These are phyloP conservation scores for Delphinella strobiligena DNA, from an alignment of 2,329 filamentous ascomycete species.

Conservation along the genomic window DNA sequence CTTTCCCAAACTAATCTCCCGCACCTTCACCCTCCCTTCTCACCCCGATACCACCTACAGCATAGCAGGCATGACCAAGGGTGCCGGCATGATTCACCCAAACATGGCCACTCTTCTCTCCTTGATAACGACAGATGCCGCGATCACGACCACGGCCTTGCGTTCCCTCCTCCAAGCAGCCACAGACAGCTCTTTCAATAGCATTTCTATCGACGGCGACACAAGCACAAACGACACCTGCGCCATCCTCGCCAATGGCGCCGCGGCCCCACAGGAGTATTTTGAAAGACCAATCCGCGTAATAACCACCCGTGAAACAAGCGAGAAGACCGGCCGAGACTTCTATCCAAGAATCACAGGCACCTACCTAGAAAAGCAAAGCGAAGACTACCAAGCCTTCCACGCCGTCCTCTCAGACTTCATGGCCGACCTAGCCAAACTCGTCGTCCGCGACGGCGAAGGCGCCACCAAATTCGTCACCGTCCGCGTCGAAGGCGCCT, in stretches of 20 bases:
- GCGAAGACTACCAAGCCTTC: constrained; percentile 54
- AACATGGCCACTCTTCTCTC: constrained; percentile 96
- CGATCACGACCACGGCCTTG: constrained; percentile 57
- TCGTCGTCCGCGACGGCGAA: constrained; percentile 91
- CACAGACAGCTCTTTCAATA: constrained; percentile 82
- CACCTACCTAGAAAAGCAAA: constrained; percentile 23
- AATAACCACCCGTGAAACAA: background rate
- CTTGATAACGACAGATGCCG: constrained; percentile 83
- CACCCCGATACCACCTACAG: constrained; percentile 64
- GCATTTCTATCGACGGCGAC: constrained; percentile 92
- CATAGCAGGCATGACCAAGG: constrained; percentile 93
- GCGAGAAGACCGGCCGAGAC: too few species aligned
- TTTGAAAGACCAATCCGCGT: background rate
- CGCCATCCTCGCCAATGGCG: constrained; percentile 88
- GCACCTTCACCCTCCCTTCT: constrained; percentile 71
- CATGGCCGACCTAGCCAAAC: constrained; percentile 72
- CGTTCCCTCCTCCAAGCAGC: constrained; percentile 59
- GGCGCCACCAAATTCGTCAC: constrained; percentile 98
- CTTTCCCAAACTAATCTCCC: constrained; percentile 88
- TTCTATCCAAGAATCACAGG: background rate
- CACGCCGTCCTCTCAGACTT: constrained; percentile 61
- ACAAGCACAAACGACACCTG: constrained; percentile 97
- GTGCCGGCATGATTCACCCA: constrained; percentile 96
- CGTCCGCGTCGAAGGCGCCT: constrained; percentile 66
- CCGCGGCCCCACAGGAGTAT: constrained; percentile 37